Conservation (phyloP, 2,329 filamentous ascomycete species). For the Neofusicoccum laricinum region DNA sequence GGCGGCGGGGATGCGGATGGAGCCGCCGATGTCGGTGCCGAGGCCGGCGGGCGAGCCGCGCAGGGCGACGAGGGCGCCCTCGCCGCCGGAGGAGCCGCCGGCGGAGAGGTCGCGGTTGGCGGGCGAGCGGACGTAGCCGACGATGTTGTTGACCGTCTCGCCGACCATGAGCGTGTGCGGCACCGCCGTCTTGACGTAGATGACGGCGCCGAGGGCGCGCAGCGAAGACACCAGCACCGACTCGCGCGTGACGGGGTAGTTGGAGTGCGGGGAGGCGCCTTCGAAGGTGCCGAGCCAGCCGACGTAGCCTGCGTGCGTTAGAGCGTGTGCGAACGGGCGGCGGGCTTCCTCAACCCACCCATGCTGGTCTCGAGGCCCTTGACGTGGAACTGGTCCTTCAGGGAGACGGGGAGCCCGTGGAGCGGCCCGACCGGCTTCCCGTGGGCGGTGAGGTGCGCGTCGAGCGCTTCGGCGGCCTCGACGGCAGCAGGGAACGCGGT, state of each 20-base stretch:
- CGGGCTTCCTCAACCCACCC: too few species aligned
- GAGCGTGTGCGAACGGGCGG: too few species aligned
- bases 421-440: slow-evolving; percentile 43
- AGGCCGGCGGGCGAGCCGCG: slow-evolving; percentile 55
- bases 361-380: slow-evolving; percentile 48
- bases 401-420: slow-evolving; percentile 47
- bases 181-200: slow-evolving; percentile 57
- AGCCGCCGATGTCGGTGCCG: slow-evolving; percentile 58
- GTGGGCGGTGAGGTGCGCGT: slow-evolving; percentile 36
- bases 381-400: slow-evolving; percentile 52
- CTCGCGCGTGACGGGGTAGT: slow-evolving; percentile 50
- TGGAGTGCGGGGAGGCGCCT: slow-evolving; percentile 50
- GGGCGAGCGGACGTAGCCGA: slow-evolving; percentile 57
- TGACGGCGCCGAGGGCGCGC: slow-evolving; percentile 51
- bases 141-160: slow-evolving; percentile 62
- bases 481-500: slow-evolving; percentile 49
- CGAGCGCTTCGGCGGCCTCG: slow-evolving; percentile 39
- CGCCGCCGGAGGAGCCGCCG: slow-evolving; percentile 60
- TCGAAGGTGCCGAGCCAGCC: slow-evolving; percentile 64
- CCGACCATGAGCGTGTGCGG: slow-evolving; percentile 57
- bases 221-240: slow-evolving; percentile 59
- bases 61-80: slow-evolving; percentile 56
- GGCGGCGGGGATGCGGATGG: slow-evolving; percentile 57
- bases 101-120: slow-evolving; percentile 53
- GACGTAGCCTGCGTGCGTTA: slow-evolving; percentile 46